Evolutionary conservation across 2,329 filamentous ascomycete species (phyloP), one percentile per base, ranked within the genome.

Genomic region (Tolypocladium pustulatum): DNA sequence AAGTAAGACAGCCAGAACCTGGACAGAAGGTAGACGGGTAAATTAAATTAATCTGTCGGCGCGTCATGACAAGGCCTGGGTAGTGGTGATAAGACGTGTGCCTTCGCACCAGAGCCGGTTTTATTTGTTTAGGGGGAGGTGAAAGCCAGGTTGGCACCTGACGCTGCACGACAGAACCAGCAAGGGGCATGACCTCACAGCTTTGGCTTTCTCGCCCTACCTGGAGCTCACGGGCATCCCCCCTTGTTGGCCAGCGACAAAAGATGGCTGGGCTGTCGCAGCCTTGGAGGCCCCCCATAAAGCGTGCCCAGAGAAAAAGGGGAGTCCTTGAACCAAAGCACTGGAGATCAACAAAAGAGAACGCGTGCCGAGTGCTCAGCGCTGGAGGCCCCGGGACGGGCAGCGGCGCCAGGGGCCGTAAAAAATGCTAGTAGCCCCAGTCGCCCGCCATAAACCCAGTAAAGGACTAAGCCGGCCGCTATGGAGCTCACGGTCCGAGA

Each of bases 31-130:
- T 41, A 32, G 54, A 55, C 54, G 54, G 38, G 37, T 43, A 55
- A 55, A 55, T 55, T 55, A 55, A 38, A 40, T n/a, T 43, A 55
- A 55, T 43, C 43, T 55, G n/a, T 55, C 54, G 54, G 34, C 38
- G 54, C 54, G 54, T 41, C n/a, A n/a, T 55, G 37, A n/a, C 36
- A 40, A 22, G 53, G 49, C 17, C 27, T 34, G 30, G 49, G 20
- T 52, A 30, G 27, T 27, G 49, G 49, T 34, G 49, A n/a, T 52
- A 34, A 52, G 30, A 52, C 22, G 34, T 27, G 49, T 22, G 49
- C 20, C 9, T n/a, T 52, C 30, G 30, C 49, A 22, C n/a, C 49
- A 22, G 20, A 34, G 30, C 49, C n/a, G 9, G 43, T 41, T 41
- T 41, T 25, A 25, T 25, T 46, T 46, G 15, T 53, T 34, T 7